Evolutionary conservation across 2,329 filamentous ascomycete genomes (phyloP).

Genomic region (Mariannaea elegans): DNA sequence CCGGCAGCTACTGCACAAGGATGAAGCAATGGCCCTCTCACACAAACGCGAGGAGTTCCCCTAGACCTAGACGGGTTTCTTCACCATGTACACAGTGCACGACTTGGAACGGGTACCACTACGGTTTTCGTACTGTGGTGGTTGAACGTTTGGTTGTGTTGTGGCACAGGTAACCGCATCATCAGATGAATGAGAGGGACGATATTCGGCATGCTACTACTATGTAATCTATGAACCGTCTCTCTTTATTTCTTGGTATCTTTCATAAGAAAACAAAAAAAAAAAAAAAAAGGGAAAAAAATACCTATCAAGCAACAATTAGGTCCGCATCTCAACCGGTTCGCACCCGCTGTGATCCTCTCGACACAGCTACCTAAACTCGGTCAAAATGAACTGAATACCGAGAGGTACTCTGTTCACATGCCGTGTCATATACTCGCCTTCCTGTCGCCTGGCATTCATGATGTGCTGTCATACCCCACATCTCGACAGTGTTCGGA

Average conservation of each 20-base stretch:
- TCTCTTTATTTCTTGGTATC: conserved; percentile 2
- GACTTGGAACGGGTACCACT: not conserved
- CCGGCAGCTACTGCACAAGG: conserved; percentile 43
- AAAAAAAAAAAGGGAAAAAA: not conserved
- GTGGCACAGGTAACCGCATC: conserved; percentile 3
- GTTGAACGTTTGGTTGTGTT: conserved; percentile 6
- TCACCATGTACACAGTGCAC: conserved; percentile 35
- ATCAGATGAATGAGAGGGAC: too few species aligned
- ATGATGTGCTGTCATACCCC: conserved; percentile 14
- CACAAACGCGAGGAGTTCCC: not conserved
- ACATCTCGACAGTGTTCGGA: conserved; percentile 20
- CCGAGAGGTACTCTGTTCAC: not conserved
- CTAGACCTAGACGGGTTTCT: not conserved
- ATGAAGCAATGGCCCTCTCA: conserved; percentile 25
- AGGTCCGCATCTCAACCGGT: not conserved
- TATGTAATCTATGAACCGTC: not conserved
- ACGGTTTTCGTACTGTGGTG: conserved; percentile 30
- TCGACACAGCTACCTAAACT: conserved; percentile 18
- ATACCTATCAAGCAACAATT: not conserved
- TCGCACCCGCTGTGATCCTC: conserved; percentile 9
- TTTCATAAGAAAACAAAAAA: not conserved
- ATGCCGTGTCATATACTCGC: conserved; percentile 1
- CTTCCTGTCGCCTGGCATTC: conserved; percentile 24
- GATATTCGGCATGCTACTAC: not conserved
- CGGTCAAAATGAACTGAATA: conserved; percentile 15